Evolutionary conservation across 345 rosid genomes (phyloP), one percentile per base, ranked within the genome.

Genomic region (Brassica cretica): DNA sequence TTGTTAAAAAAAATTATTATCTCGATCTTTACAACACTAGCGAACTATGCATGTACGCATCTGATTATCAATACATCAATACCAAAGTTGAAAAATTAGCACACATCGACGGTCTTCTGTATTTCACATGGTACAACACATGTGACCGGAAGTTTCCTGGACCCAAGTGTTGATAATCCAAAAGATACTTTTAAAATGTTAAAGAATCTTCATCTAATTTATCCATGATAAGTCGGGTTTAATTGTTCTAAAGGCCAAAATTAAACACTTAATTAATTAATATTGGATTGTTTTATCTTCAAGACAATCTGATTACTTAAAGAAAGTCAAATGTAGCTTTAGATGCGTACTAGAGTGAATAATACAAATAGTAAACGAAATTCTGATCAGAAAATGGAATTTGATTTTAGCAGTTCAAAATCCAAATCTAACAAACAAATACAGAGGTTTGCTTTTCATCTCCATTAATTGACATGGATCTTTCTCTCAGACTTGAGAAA

Each of bases 301-400:
- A 64, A 41, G 66, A 75, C 9, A 69, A 68, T 69, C n/a, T 56
- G 14, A 44, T 64, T 75, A 44, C 71, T 80, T 70, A 70, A 80
- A 80, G 64, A 80, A 80, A 80, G 83, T 80, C 83, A 80, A 75
- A 80, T 24, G 9, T 70, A 70, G 76, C 72, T 70, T 75, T 58
- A 80, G 83, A 75, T 75, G 83, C 83, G 80, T 80, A 66, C 64
- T 59, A 59, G 49, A 70, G 76, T 80, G 68, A 64, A 80, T 75
- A 65, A 80, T 80, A 75, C 83, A 80, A 70, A 80, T 75, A 75
- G 76, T 80, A 75, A 75, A 75, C 80, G 63, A 14, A 65, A 21
- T 55, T 75, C 72, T 75, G 79, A 80, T 70, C 67, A 56, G 46
- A 41, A 74, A 64, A 64, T 68, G 71, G 41, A 65, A 69, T 79